phyloP scores from a whole-genome alignment of 352 stramenopile species.

The Phytophthora uliginosa region DNA sequence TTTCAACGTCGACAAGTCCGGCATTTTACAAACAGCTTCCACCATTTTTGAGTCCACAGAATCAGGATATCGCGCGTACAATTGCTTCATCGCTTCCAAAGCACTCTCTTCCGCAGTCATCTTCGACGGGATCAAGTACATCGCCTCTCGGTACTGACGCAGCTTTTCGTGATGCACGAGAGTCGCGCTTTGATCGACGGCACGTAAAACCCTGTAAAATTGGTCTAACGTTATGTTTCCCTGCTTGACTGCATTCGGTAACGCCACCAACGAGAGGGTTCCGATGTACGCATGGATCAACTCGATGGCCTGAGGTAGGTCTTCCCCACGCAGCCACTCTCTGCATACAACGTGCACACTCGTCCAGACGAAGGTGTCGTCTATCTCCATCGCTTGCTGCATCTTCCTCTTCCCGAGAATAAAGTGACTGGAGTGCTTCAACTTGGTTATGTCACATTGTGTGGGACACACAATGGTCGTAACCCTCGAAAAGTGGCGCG shows the following conservation, averaged over 20 bases:
- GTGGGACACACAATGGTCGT: neutral
- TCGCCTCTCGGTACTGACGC: slow-evolving; percentile 19
- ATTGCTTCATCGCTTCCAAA: slow-evolving; percentile 8
- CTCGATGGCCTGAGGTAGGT: slow-evolving; percentile 8
- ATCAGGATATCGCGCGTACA: slow-evolving; percentile 5
- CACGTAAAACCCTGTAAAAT: slow-evolving; percentile 5
- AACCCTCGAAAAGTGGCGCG: slow-evolving; percentile 18
- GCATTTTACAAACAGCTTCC: neutral
- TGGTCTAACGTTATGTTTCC: neutral
- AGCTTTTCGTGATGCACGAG: slow-evolving; percentile 23
- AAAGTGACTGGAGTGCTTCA: neutral
- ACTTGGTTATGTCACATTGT: neutral
- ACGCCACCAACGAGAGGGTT: neutral
- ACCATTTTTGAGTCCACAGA: neutral
- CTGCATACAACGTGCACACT: slow-evolving; percentile 13
- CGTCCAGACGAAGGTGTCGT: neutral
- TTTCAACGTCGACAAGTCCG: slow-evolving; percentile 14
- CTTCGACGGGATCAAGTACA: slow-evolving; percentile 4
- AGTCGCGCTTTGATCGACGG: slow-evolving; percentile 9
- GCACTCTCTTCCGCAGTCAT: slow-evolving; percentile 5
- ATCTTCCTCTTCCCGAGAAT: neutral
- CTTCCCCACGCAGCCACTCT: neutral
- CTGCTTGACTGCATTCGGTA: slow-evolving; percentile 8
- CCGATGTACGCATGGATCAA: slow-evolving; percentile 6
- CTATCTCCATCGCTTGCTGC: neutral